Conservation (phyloP, 1,284 basidiomycete species). For the Ceratobasidium sp. region DNA sequence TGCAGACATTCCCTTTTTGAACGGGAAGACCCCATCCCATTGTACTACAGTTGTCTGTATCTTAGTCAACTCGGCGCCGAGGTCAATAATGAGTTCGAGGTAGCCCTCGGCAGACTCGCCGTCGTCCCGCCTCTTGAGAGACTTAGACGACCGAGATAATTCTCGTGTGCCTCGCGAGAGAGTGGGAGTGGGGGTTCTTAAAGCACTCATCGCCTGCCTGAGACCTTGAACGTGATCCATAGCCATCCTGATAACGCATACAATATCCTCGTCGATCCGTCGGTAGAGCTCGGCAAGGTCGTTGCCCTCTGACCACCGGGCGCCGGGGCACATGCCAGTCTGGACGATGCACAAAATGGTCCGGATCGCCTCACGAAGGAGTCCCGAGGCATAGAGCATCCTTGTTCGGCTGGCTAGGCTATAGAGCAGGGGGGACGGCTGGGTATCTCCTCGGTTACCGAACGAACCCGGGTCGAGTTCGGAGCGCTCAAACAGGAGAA, state of each 20-base stretch:
- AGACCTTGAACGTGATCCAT: conserved; percentile 35
- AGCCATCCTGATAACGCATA: conserved; percentile 34
- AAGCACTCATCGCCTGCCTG: conserved; percentile 30
- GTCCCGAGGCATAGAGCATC: conserved; percentile 41
- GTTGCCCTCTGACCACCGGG: conserved; percentile 35
- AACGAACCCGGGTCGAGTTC: conserved; percentile 19
- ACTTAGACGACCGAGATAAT: conserved; percentile 1
- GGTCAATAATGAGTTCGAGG: conserved; percentile 34
- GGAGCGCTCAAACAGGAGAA: conserved; percentile 30
- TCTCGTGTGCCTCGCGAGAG: conserved; percentile 35
- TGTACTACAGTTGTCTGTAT: conserved; percentile 4
- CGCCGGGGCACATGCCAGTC: conserved; percentile 28
- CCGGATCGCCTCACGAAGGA: conserved; percentile 37
- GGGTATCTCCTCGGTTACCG: conserved; percentile 37
- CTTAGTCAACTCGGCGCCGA: conserved; percentile 36
- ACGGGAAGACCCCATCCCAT: conserved; percentile 38
- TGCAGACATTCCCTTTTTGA: conserved; percentile 24
- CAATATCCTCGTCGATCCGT: conserved; percentile 39
- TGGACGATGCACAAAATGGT: conserved; percentile 35
- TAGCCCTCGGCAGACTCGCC: conserved; percentile 31
- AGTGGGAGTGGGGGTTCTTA: conserved; percentile 34
- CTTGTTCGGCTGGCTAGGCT: conserved; percentile 39
- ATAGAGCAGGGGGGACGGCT: conserved; percentile 37
- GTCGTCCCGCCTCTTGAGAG: conserved; percentile 12
- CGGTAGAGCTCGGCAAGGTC: conserved; percentile 40